phyloP scores from a whole-genome alignment of 2,329 filamentous ascomycete species.

The Penicillium olsonii region DNA sequence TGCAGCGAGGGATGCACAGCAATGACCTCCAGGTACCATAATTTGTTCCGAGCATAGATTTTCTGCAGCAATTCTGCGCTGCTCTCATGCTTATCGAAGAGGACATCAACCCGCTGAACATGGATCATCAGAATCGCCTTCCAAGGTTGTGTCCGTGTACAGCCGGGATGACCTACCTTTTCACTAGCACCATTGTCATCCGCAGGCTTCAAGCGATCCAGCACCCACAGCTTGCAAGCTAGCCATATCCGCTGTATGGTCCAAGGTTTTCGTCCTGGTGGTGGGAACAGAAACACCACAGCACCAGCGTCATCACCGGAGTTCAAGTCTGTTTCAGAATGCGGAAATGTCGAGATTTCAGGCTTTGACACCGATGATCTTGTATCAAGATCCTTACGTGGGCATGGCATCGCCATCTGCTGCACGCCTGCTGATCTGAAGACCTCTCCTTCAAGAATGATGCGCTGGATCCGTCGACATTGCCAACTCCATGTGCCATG shows the following conservation, averaged over 20 bases:
- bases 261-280: conserved; percentile 14
- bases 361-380: neutral
- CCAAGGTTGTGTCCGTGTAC: neutral
- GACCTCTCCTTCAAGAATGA: conserved; percentile 22
- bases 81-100: conserved; percentile 14
- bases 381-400: neutral
- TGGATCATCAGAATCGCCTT: neutral
- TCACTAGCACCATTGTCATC: conserved; percentile 14
- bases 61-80: conserved; percentile 3
- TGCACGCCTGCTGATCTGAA: conserved; percentile 12
- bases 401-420: conserved; percentile 13
- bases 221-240: conserved; percentile 17
- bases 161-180: conserved; percentile 9
- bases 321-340: neutral
- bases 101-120: conserved; percentile 16
- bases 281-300: conserved; percentile 25
- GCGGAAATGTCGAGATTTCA: neutral
- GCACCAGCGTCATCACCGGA: conserved; percentile 16
- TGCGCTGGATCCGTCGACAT: conserved; percentile 24
- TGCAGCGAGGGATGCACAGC: conserved; percentile 29
- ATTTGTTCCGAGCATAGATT: conserved; percentile 1
- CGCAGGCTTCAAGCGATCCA: conserved; percentile 15
- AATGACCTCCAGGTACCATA: conserved; percentile 31
- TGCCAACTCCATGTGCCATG: conserved; percentile 21
- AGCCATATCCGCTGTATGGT: conserved; percentile 7